A percentile compares a stretch with the other conserved stretches of the same genome.
Conservation (phyloP, 345 rosid species). For the Brassica napus region Da-Ae NC_063443.1:15477501-15478000, state of each 20-base stretch:
- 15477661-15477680: background rate
- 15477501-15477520: background rate
- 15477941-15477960: background rate
- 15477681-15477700: background rate
- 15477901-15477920: background rate
- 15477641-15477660: background rate
- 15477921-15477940: background rate
- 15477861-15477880: background rate
- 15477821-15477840: background rate
- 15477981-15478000: too few relatives aligned
- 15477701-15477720: background rate
- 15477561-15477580: background rate
- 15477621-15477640: background rate
- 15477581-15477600: background rate
- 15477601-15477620: conserved; percentile 3
- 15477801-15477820: background rate
- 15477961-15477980: background rate
- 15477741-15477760: background rate
- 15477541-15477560: background rate
- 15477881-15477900: background rate
- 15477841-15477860: background rate
- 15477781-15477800: background rate
- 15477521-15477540: background rate
- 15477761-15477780: background rate
- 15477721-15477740: background rate